A percentile compares a stretch with the other conserved stretches of the same genome.
These are phyloP conservation scores for Coemansia sp. DNA, from an alignment of 192 early-diverging fungal species.

Conservation along the genomic window DNA sequence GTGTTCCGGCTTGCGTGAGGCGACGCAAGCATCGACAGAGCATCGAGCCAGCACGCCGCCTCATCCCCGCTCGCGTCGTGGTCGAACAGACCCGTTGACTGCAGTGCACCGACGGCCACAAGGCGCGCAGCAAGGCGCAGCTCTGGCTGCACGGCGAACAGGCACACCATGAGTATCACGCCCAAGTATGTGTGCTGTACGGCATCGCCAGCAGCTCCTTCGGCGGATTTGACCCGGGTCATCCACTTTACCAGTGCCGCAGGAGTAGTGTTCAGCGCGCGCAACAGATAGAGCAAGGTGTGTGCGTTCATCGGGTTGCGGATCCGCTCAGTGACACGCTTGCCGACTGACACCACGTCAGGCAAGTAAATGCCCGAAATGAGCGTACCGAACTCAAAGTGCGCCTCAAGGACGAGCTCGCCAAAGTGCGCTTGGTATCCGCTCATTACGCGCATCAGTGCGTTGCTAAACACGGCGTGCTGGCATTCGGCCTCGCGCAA, in stretches of 20 bases:
- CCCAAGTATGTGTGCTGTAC: constrained; percentile 39
- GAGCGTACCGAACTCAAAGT: constrained; percentile 35
- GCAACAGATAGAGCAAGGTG: constrained; percentile 31
- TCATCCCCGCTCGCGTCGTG: constrained; percentile 33
- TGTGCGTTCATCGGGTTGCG: constrained; percentile 34
- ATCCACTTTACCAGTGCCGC: constrained; percentile 31
- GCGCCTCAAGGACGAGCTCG: constrained; percentile 28
- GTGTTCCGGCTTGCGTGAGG: constrained; percentile 25
- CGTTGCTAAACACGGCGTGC: constrained; percentile 26
- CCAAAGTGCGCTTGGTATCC: constrained; percentile 49
- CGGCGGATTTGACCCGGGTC: not conserved
- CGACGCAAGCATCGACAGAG: constrained; percentile 38
- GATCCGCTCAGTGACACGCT: not conserved
- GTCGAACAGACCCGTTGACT: constrained; percentile 39
- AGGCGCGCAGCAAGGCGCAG: constrained; percentile 35
- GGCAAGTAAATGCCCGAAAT: constrained; percentile 16
- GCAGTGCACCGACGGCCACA: constrained; percentile 20
- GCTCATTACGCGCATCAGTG: constrained; percentile 41
- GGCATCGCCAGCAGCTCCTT: not conserved
- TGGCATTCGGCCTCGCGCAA: not conserved
- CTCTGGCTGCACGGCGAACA: constrained; percentile 36
- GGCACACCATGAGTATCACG: constrained; percentile 11
- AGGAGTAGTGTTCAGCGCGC: constrained; percentile 19
- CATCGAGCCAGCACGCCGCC: constrained; percentile 46
- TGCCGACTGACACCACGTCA: constrained; percentile 7